phyloP scores from a whole-genome alignment of 2,329 filamentous ascomycete genomes.

The Lecanicillium sp. region DNA sequence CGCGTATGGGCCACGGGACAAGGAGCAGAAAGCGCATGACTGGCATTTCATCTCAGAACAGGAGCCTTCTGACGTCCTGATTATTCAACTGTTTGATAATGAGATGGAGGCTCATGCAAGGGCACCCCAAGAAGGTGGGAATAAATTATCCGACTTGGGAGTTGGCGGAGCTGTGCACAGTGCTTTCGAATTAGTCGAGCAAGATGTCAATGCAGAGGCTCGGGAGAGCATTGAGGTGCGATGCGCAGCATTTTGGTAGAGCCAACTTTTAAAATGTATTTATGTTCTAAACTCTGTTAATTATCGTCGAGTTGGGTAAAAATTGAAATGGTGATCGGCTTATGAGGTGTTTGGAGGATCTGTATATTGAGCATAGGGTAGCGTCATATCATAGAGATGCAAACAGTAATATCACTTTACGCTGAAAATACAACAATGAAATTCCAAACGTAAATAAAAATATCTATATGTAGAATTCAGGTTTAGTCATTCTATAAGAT shows the following conservation, averaged over 20 bases:
- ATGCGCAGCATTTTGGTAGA: constrained; percentile 14
- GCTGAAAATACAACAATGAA: too few relatives aligned
- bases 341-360: too few relatives aligned
- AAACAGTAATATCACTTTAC: too few relatives aligned
- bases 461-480: too few relatives aligned
- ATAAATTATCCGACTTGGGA: not conserved
- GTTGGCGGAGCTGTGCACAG: constrained; percentile 11
- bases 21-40: constrained; percentile 1
- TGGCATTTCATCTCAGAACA: constrained; percentile 10
- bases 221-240: constrained; percentile 13
- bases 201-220: constrained; percentile 8
- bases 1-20: not conserved
- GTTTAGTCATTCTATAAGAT: too few relatives aligned
- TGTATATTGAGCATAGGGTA: too few relatives aligned
- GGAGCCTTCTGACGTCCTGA: constrained; percentile 1
- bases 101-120: constrained; percentile 13
- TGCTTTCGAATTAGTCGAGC: constrained; percentile 10
- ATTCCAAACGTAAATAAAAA: too few relatives aligned
- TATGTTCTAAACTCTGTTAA: too few relatives aligned
- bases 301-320: too few relatives aligned
- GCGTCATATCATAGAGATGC: too few relatives aligned
- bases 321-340: too few relatives aligned
- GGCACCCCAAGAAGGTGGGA: constrained; percentile 4
- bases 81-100: constrained; percentile 13
- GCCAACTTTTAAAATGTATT: too few relatives aligned